These are phyloP conservation scores for Trifolium dubium DNA, from an alignment of 306 rosid genomes.

Conservation along the genomic window DNA sequence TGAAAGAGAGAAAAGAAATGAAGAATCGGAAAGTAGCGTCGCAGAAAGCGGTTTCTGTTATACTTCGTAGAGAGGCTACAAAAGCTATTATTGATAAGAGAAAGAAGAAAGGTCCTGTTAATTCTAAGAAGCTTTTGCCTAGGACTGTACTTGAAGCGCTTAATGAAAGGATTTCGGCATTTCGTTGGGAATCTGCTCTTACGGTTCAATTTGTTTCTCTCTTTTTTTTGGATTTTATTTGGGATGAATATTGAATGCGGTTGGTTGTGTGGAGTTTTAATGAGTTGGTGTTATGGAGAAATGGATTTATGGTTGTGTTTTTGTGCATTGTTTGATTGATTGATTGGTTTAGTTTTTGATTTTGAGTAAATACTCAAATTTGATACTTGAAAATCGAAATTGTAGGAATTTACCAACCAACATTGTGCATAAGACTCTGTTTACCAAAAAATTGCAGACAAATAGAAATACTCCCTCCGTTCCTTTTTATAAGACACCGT, in stretches of 20 bases:
- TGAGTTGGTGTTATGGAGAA: background rate
- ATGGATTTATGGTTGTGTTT: background rate
- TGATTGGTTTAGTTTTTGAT: background rate
- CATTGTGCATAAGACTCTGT: too few species aligned
- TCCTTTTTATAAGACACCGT: too few species aligned
- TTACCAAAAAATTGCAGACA: too few species aligned
- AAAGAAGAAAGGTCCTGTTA: slow-evolving; percentile 70
- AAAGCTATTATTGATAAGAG: slow-evolving; percentile 80
- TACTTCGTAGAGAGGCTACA: slow-evolving; percentile 84
- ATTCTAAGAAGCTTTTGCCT: slow-evolving; percentile 85
- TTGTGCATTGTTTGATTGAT: background rate
- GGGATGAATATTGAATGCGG: background rate
- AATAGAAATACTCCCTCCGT: too few species aligned
- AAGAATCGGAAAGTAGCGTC: slow-evolving; percentile 73
- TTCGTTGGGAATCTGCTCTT: slow-evolving; percentile 95
- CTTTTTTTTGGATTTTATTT: background rate
- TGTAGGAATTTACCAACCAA: too few species aligned
- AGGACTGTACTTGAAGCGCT: slow-evolving; percentile 86
- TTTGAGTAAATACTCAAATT: too few species aligned
- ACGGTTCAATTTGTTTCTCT: slow-evolving; percentile 52
- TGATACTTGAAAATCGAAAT: too few species aligned
- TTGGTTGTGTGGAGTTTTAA: background rate
- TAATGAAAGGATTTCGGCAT: slow-evolving; percentile 74
- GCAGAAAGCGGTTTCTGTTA: slow-evolving; percentile 80
- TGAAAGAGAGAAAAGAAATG: slow-evolving; percentile 73